Conservation (phyloP, 2,329 filamentous ascomycete genomes). For the Scedosporium apiospermum region DNA sequence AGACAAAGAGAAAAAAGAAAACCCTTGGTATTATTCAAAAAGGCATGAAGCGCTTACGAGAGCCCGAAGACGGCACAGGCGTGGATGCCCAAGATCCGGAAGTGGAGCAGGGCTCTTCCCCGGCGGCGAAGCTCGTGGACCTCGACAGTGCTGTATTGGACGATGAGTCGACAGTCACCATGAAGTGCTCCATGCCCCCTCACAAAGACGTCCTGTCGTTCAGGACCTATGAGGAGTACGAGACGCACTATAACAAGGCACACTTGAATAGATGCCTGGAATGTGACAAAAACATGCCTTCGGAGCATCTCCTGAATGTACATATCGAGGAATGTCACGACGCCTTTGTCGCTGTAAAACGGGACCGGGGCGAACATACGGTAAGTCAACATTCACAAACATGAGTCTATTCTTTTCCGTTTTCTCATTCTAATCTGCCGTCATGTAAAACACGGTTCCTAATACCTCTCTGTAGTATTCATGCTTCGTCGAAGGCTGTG, state of each 20-base stretch:
- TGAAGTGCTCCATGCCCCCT: constrained; percentile 75
- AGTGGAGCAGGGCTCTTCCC: neutral
- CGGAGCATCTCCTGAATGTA: constrained; percentile 65
- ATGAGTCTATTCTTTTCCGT: neutral
- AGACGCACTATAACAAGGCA: constrained; percentile 71
- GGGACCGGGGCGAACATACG: constrained; percentile 77
- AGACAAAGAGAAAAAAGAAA: neutral
- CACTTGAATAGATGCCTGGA: constrained; percentile 80
- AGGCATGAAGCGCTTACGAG: constrained; percentile 55
- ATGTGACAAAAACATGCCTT: constrained; percentile 83
- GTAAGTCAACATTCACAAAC: constrained; percentile 37
- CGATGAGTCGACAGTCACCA: constrained; percentile 35
- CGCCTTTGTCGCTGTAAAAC: constrained; percentile 59
- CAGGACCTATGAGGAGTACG: constrained; percentile 67
- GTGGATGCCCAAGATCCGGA: neutral
- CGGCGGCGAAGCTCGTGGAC: constrained; percentile 45
- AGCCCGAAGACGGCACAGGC: constrained; percentile 33
- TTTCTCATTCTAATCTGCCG: neutral
- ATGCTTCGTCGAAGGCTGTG: constrained; percentile 85
- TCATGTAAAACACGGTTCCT: constrained; percentile 5
- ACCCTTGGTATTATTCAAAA: constrained; percentile 8
- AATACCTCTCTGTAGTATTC: constrained; percentile 48
- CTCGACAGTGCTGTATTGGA: constrained; percentile 33
- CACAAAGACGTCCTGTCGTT: constrained; percentile 66
- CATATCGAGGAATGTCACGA: constrained; percentile 93